Evolutionary conservation across 2,329 filamentous ascomycete species (phyloP), one percentile per base, ranked within the genome.

Genomic region (Sclerotinia sclerotiorum): DNA sequence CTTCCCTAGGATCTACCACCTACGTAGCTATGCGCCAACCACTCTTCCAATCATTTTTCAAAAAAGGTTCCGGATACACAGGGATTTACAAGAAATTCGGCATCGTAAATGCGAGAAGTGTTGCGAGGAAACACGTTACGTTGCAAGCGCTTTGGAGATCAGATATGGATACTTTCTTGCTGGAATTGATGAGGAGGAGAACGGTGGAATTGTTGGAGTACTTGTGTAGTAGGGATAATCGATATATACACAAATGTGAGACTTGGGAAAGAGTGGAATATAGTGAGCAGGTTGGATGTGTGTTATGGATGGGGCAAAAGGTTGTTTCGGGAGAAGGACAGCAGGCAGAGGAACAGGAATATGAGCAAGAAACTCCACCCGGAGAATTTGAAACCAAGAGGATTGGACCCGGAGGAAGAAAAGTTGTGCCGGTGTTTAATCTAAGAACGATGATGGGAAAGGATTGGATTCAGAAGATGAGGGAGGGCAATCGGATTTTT

Each of bases 91-190:
- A 46, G 15, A 56, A 35, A 8, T 60, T 69, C 17, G 54, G 32
- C 8, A 21, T 51, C n/a, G 15, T 8, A n/a, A 35, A 42, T 48
- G 58, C 32, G 15, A 44, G 61, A 11, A 44, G 29, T 51, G 19
- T 62, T 24, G 51, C 21, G 32, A 48, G n/a, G 52, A 51, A 56
- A 42, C 65, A 17, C 39, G 48, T 46, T 15, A 63, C 44, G 29
- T 56, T 63, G 11, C 76, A 49, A 13, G 65, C 73, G 19, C 42
- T 67, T 32, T 87, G 82, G 82, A 82, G 86, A 42, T 52, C 78
- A 6, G 85, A 88, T 71, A 90, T 90, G 86, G 80, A 83, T 46
- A 76, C 79, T 0, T 79, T 84, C 35, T 73, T 90, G 0, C 78
- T 88, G 5, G 76, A 80, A 7, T 77, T 84, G 69, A 79, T 88